These are phyloP conservation scores for Penicillium daleae DNA, from an alignment of 495 filamentous ascomycete genomes.

Conservation along the genomic window DNA sequence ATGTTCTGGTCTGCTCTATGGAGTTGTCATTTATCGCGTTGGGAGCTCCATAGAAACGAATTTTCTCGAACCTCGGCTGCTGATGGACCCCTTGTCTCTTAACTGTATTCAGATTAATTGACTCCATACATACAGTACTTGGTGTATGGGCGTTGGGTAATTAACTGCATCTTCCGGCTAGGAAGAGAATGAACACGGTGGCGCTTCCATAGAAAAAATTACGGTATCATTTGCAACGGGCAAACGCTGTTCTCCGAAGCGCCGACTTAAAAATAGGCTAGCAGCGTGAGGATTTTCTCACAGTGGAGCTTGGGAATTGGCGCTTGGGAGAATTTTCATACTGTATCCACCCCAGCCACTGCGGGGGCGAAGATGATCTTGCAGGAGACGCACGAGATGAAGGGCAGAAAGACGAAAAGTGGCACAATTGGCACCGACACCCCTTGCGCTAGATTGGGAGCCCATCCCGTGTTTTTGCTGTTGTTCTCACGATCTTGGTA, in stretches of 20 bases:
- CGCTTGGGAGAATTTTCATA: constrained; percentile 19
- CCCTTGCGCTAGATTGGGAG: constrained; percentile 14
- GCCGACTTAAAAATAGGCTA: constrained; percentile 23
- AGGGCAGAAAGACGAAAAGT: too few species aligned
- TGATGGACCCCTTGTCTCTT: neutral
- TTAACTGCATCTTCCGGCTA: neutral
- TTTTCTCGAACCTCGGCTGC: constrained; percentile 1
- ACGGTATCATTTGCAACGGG: neutral
- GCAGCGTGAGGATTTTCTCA: constrained; percentile 16
- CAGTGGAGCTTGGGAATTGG: constrained; percentile 16
- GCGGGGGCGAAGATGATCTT: constrained; percentile 39
- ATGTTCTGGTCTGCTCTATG: neutral
- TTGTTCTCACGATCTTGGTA: neutral
- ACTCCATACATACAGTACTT: neutral
- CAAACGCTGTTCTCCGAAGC: constrained; percentile 2
- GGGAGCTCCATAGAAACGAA: neutral
- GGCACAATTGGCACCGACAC: constrained; percentile 4
- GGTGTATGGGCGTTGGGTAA: neutral
- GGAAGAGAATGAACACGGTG: neutral
- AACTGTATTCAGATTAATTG: neutral
- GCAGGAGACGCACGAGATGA: constrained; percentile 26
- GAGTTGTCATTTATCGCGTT: neutral
- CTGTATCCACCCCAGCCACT: constrained; percentile 20
- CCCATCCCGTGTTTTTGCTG: neutral
- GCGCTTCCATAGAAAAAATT: neutral